phyloP scores from a whole-genome alignment of 1,284 basidiomycete species.

The Cryptococcus amylolentus region DNA sequence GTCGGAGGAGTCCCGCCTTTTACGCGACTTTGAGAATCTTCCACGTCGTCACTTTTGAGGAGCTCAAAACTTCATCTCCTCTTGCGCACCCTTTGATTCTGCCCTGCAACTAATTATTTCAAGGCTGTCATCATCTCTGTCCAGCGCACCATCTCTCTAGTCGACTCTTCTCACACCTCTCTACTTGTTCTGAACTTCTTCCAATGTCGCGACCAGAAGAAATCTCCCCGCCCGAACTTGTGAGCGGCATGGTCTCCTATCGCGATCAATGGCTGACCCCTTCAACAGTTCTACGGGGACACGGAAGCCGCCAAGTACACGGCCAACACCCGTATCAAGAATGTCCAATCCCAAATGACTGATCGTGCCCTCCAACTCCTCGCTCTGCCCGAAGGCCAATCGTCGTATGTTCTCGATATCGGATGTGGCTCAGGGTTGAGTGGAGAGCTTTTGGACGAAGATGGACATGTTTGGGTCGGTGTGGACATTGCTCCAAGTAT shows the following conservation, averaged over 20 bases:
- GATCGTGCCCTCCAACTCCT: constrained; percentile 90
- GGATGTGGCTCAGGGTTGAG: constrained; percentile 98
- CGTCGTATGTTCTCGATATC: constrained; percentile 87
- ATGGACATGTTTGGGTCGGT: constrained; percentile 91
- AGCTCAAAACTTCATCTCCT: no score
- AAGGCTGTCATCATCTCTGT: neutral
- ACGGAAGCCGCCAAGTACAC: constrained; percentile 95
- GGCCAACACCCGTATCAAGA: constrained; percentile 90
- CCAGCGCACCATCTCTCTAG: neutral
- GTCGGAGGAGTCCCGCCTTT: no score
- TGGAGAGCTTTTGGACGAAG: constrained; percentile 92
- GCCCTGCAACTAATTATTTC: neutral
- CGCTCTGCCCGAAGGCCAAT: constrained; percentile 68
- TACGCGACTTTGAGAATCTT: neutral
- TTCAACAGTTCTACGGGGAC: constrained; percentile 87
- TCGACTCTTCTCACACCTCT: neutral
- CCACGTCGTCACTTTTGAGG: neutral
- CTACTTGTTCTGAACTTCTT: neutral
- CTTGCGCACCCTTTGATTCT: neutral
- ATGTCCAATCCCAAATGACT: constrained; percentile 97
- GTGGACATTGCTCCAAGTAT: constrained; percentile 96
- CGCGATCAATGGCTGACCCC: neutral
- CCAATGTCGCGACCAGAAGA: constrained; percentile 93
- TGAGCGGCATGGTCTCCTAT: constrained; percentile 50
- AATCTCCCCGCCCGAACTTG: constrained; percentile 92